Evolutionary conservation across 768 basidiomycete genomes (phyloP), one percentile per base, ranked within the genome.

Genomic region (Macrolepiota dolichaula): DNA sequence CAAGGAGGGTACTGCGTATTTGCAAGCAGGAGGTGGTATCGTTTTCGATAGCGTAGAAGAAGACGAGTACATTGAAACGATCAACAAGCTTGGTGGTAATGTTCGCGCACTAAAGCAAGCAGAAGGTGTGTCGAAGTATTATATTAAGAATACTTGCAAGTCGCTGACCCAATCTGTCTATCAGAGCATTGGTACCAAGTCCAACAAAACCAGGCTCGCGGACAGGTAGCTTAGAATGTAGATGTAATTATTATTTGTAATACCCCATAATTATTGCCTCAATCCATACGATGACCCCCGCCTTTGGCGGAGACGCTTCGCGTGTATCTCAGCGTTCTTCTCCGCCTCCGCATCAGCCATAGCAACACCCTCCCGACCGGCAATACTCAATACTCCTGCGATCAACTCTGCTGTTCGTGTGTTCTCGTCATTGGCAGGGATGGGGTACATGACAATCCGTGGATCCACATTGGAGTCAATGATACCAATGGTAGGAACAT

Each of bases 401-500:
- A 99, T 83, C 44, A 99, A 77, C 68, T 98, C 96, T 47, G 94
- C 93, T 15, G 95, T 90, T 50, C 95, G 84, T 10, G 89, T 82
- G 69, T 86, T 94, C 75, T 99, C 97, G 75, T 96, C 94, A 73
- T 98, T 99, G n/a, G 93, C 95, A 0, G 95, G 96, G 69, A 99
- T 98, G 46, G 97, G 91, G 73, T 97, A 98, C 83, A 98, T 97
- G 63, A 99, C 96, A 40, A 94, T 81, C 25, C 97, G 87, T 4
- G 97, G 97, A 75, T 99, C 97, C 46, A 87, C 91, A 71, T 99
- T 94, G 22, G 95, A 93, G 74, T 99, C 97, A 57, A 96, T 85
- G 62, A 98, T 87, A 36, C 89, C 97, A 62, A 98, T 87, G 1
- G 97, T 98, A 0, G 97, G 97, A 59, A 98, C 84, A 69, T 96